Percentiles rank a stretch among this genome's conserved stretches.
Evolutionary conservation across 108 stramenopile genomes (phyloP).

Genomic region (Fragilaria crotonensis): DNA sequence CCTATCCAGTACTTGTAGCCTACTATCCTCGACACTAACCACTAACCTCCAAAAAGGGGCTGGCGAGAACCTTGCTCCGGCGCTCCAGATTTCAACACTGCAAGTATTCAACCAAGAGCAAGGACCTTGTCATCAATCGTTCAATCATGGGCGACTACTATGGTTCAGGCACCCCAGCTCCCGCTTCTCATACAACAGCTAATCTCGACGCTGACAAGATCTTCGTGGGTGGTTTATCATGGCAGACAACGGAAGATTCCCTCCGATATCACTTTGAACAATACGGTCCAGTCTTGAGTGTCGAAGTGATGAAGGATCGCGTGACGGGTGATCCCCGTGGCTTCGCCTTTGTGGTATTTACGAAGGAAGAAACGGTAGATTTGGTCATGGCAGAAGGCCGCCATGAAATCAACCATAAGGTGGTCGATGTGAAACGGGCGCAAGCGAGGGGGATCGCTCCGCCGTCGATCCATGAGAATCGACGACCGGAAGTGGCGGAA

Average conservation of each 20-base stretch:
- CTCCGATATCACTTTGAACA: slow-evolving; percentile 90
- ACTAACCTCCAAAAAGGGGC: too few species aligned
- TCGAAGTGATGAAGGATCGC: slow-evolving; percentile 78
- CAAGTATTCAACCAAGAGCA: too few species aligned
- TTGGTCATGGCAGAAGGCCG: slow-evolving; percentile 61
- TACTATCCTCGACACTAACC: too few species aligned
- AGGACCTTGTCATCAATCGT: too few species aligned
- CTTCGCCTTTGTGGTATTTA: slow-evolving; percentile 89
- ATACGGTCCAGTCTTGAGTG: slow-evolving; percentile 50
- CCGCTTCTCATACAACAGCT: background rate
- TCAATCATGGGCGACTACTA: too few species aligned
- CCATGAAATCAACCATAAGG: slow-evolving; percentile 87
- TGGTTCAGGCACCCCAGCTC: background rate
- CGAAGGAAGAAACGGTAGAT: slow-evolving; percentile 69
- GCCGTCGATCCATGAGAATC: slow-evolving; percentile 62
- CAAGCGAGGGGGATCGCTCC: slow-evolving; percentile 82
- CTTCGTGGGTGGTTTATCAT: slow-evolving; percentile 92
- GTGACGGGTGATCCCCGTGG: slow-evolving; percentile 86
- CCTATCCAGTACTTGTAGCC: too few species aligned
- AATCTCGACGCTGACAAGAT: slow-evolving; percentile 66
- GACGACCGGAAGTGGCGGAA: background rate
- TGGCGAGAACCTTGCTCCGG: too few species aligned
- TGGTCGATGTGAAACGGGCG: slow-evolving; percentile 85
- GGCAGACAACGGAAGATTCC: slow-evolving; percentile 88
- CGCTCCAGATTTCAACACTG: too few species aligned